Conservation (phyloP, 805 yeast genomes). For the Lipomyces yamanashiensis region DNA sequence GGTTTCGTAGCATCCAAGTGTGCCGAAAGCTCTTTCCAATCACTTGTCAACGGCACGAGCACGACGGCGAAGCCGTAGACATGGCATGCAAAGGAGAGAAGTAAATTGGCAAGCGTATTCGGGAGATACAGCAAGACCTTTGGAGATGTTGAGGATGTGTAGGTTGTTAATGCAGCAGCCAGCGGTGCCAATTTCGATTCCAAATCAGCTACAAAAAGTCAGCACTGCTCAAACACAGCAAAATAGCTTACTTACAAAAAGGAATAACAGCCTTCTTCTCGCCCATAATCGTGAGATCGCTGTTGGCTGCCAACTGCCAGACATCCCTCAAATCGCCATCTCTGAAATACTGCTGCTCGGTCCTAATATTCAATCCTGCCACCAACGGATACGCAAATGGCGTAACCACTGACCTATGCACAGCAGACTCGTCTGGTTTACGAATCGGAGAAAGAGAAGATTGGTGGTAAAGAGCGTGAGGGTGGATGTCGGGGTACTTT, state of each 20-base stretch:
- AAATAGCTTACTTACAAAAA: slow-evolving; percentile 18
- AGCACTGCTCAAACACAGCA: neutral
- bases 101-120: slow-evolving; percentile 28
- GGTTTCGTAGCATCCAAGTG: slow-evolving; percentile 32
- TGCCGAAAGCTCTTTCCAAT: slow-evolving; percentile 3
- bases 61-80: slow-evolving; percentile 24
- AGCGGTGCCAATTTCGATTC: slow-evolving; percentile 10
- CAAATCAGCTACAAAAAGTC: slow-evolving; percentile 13
- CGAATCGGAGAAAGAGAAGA: slow-evolving; percentile 68
- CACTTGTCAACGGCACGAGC: slow-evolving; percentile 23
- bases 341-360: slow-evolving; percentile 66
- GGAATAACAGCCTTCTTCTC: neutral
- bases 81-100: slow-evolving; percentile 27
- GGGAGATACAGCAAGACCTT: slow-evolving; percentile 31
- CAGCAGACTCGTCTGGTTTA: slow-evolving; percentile 70
- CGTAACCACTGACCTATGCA: slow-evolving; percentile 73
- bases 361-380: slow-evolving; percentile 69
- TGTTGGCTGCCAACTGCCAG: slow-evolving; percentile 53
- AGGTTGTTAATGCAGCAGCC: slow-evolving; percentile 18
- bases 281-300: slow-evolving; percentile 40
- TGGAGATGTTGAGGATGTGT: slow-evolving; percentile 14
- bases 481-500: slow-evolving; percentile 46
- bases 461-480: slow-evolving; percentile 53
- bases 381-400: slow-evolving; percentile 73
- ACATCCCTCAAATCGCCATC: slow-evolving; percentile 78